phyloP scores from a whole-genome alignment of 2,329 filamentous ascomycete genomes.

The Huntiella abstrusa region DNA sequence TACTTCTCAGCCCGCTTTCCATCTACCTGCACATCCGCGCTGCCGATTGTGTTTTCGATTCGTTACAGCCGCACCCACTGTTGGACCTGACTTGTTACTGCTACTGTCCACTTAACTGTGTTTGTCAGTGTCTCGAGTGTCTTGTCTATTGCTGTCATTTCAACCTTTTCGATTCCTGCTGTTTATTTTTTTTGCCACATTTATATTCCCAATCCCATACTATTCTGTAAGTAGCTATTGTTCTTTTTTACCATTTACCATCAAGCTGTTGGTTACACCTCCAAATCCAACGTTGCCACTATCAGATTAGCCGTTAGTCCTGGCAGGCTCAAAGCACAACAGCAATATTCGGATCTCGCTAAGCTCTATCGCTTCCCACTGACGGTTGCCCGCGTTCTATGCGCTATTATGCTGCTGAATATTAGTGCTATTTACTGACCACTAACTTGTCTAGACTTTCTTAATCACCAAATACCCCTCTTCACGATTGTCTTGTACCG shows the following conservation, averaged over 20 bases:
- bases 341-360: too few relatives aligned
- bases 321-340: background rate
- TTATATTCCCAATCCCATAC: background rate
- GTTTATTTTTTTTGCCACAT: constrained; percentile 6
- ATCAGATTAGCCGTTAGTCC: background rate
- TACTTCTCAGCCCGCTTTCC: background rate
- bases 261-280: too few relatives aligned
- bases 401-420: background rate
- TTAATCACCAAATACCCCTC: background rate
- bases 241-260: too few relatives aligned
- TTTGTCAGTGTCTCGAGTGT: background rate
- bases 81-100: background rate
- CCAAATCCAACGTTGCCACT: background rate
- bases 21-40: background rate
- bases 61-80: constrained; percentile 5
- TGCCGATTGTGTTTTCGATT: constrained; percentile 8
- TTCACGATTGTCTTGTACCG: background rate
- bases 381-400: background rate
- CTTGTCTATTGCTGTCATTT: background rate
- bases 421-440: background rate
- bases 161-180: background rate
- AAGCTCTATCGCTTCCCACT: too few relatives aligned
- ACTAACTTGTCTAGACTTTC: background rate
- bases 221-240: constrained; percentile 7
- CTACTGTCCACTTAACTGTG: constrained; percentile 4